Conservation (phyloP, 441 rosid genomes). For the Capsella rubella region DNA sequence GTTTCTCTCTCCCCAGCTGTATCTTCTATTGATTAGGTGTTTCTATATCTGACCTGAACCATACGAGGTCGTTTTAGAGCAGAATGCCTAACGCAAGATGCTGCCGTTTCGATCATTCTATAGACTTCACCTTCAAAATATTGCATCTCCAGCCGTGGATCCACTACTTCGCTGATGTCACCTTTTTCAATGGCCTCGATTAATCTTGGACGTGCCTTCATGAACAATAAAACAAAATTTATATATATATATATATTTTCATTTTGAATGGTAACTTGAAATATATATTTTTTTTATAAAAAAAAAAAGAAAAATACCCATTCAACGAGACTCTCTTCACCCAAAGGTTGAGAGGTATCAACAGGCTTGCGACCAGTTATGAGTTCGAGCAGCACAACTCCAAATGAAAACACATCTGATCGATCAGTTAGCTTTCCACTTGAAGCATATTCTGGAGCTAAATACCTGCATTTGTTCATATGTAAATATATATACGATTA, state of each 20-base stretch:
- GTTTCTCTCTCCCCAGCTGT: constrained; percentile 14
- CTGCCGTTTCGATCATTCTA: constrained; percentile 88
- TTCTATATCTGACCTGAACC: constrained; percentile 63
- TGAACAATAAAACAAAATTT: background rate
- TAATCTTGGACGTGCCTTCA: constrained; percentile 82
- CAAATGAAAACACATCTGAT: constrained; percentile 91
- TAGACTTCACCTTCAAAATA: constrained; percentile 70
- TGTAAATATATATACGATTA: background rate
- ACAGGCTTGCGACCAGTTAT: constrained; percentile 86
- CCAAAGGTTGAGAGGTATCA: constrained; percentile 76
- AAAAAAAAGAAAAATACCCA: constrained; percentile 57
- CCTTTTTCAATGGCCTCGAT: constrained; percentile 72
- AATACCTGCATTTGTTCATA: constrained; percentile 54
- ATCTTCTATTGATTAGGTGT: too few species aligned
- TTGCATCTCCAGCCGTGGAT: constrained; percentile 66
- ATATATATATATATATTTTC: background rate
- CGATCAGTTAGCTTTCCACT: constrained; percentile 87
- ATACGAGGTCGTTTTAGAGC: constrained; percentile 86
- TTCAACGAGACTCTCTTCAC: constrained; percentile 92
- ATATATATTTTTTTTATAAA: too few species aligned
- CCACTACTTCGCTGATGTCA: constrained; percentile 63
- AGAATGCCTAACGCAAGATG: constrained; percentile 86
- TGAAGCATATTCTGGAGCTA: constrained; percentile 93
- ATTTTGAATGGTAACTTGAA: background rate
- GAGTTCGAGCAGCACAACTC: constrained; percentile 87